phyloP scores from a whole-genome alignment of 176 grass and related monocot genomes.

The Dactylis glomerata region DNA sequence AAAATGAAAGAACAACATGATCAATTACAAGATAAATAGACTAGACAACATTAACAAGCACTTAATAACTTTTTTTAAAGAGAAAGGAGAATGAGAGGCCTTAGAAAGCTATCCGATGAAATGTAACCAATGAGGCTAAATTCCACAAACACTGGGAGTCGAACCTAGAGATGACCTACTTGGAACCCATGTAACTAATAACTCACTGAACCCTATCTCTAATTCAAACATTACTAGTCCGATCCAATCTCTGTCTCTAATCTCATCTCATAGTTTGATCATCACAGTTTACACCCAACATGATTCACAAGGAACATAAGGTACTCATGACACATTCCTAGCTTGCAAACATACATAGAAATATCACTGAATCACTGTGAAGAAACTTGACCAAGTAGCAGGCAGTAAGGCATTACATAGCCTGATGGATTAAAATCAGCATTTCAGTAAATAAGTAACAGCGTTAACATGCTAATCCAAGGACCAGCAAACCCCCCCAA shows the following conservation, averaged over 20 bases:
- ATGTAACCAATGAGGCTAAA: not conserved
- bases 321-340: not conserved
- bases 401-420: not conserved
- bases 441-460: constrained; percentile 18
- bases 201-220: not conserved
- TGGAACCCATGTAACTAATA: not conserved
- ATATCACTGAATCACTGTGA: not conserved
- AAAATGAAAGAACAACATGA: not conserved
- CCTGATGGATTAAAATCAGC: not conserved
- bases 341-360: constrained; percentile 1
- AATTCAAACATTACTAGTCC: not conserved
- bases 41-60: not conserved
- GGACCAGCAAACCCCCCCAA: not conserved
- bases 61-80: not conserved
- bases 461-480: not conserved
- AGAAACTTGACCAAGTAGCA: constrained; percentile 6
- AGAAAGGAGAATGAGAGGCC: not conserved
- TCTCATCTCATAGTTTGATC: not conserved
- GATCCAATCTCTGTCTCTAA: not conserved
- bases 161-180: not conserved
- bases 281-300: not conserved
- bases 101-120: not conserved
- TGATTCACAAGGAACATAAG: not conserved
- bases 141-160: not conserved
- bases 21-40: not conserved